These are phyloP conservation scores for Tetrahymena elliotti DNA, from an alignment of 73 alveolate species.

Conservation along the genomic window DNA sequence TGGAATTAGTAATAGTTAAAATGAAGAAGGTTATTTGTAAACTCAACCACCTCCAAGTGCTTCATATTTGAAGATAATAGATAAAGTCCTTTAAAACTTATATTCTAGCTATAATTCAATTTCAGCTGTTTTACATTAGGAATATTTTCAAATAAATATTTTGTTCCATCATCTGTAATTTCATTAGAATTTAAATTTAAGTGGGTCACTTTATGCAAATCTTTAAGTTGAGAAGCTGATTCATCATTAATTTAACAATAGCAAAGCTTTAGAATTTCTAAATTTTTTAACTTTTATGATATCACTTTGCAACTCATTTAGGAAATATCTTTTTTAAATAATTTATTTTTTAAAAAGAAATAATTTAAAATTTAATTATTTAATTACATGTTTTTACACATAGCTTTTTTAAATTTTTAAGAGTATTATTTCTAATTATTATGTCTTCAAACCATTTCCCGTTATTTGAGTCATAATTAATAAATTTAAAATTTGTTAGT, in stretches of 20 bases:
- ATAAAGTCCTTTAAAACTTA: neutral
- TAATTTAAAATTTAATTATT: neutral
- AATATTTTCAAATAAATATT: neutral
- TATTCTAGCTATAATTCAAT: neutral
- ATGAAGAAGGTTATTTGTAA: neutral
- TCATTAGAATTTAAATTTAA: neutral
- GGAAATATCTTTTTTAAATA: neutral
- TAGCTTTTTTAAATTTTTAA: neutral
- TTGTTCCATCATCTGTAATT: neutral
- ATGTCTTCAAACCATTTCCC: neutral
- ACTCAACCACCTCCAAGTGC: neutral
- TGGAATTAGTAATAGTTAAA: neutral
- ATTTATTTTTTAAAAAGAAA: neutral
- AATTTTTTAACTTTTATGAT: neutral
- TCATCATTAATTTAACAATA: neutral
- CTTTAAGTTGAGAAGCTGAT: neutral
- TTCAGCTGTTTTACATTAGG: neutral
- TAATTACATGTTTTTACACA: neutral
- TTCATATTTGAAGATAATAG: neutral
- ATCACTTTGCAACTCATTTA: neutral
- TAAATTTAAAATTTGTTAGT: neutral
- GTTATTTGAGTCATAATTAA: neutral
- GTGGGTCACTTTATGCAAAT: neutral
- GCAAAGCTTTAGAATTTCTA: neutral
- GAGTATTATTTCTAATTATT: neutral